Evolutionary conservation across 495 filamentous ascomycete species (phyloP).

Genomic region (Aspergillus coremiiformis): DNA sequence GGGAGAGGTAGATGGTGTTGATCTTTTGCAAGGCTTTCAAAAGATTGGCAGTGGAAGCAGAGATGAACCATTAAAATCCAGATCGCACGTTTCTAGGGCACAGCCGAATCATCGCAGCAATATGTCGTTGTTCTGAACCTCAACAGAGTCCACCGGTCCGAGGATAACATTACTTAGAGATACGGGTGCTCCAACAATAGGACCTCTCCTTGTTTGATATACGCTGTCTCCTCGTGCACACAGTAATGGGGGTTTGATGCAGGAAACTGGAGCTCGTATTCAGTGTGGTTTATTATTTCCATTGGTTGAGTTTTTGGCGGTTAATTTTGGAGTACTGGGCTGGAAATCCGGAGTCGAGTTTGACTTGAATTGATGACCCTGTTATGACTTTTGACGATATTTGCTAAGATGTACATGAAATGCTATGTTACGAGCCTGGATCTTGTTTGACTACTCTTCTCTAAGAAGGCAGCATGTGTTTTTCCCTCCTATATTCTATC

Average conservation of each 20-base stretch:
- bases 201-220: not conserved
- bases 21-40: constrained; percentile 83
- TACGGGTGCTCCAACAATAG: not conserved
- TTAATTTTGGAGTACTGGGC: constrained; percentile 30
- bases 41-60: constrained; percentile 62
- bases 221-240: not conserved
- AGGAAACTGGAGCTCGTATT: constrained; percentile 6
- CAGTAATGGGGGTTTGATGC: not conserved
- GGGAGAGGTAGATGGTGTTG: constrained; percentile 60
- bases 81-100: constrained; percentile 30
- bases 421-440: constrained; percentile 31
- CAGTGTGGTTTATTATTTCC: constrained; percentile 4
- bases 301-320: constrained; percentile 4
- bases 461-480: constrained; percentile 1
- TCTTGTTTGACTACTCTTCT: constrained; percentile 13
- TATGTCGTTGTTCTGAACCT: constrained; percentile 35
- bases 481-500: not conserved
- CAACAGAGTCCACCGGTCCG: not conserved
- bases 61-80: constrained; percentile 23
- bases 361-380: constrained; percentile 31
- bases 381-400: constrained; percentile 39
- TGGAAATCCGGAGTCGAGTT: constrained; percentile 19
- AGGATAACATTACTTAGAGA: not conserved
- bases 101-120: constrained; percentile 34
- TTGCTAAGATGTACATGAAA: constrained; percentile 42